Conservation (phyloP, 108 stramenopile species). For the Cyclostephanos tholiformis region DNA sequence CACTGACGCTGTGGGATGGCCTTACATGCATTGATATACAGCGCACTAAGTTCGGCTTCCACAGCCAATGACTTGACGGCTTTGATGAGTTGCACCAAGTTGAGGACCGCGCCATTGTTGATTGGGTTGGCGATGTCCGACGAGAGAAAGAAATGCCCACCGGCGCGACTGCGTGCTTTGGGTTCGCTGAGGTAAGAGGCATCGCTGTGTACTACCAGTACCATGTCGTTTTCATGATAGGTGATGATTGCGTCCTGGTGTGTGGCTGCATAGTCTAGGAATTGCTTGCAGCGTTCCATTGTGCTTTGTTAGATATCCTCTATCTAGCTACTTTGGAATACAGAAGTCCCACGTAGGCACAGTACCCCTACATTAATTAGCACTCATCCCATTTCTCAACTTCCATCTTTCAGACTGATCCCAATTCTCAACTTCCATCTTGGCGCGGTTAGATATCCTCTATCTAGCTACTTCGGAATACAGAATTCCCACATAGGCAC, state of each 20-base stretch:
- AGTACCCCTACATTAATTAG: no score
- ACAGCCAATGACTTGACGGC: slow-evolving; percentile 25
- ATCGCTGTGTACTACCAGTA: slow-evolving; percentile 33
- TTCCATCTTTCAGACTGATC: no score
- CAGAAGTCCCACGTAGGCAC: no score
- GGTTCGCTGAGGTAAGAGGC: slow-evolving; percentile 39
- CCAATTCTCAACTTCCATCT: no score
- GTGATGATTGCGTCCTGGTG: slow-evolving; percentile 46
- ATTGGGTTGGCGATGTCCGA: no score
- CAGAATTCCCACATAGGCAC: no score
- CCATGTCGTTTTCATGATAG: slow-evolving; percentile 45
- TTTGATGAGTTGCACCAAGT: slow-evolving; percentile 1
- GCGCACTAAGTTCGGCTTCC: no score
- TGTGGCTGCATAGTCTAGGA: slow-evolving; percentile 50
- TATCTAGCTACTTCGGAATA: no score
- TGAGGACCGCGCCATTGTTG: neutral
- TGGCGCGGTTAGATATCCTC: no score
- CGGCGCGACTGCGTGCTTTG: slow-evolving; percentile 47
- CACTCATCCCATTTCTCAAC: no score
- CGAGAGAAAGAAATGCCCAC: slow-evolving; percentile 31
- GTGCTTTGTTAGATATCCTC: slow-evolving; percentile 21
- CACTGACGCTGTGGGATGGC: slow-evolving; percentile 8
- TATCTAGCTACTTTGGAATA: no score
- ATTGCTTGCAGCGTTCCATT: slow-evolving; percentile 10
- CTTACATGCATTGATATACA: slow-evolving; percentile 43